Percentiles rank a stretch among this genome's conserved stretches.
Evolutionary conservation across 108 stramenopile genomes (phyloP).

Genomic region (Nitzschia sp.): DNA sequence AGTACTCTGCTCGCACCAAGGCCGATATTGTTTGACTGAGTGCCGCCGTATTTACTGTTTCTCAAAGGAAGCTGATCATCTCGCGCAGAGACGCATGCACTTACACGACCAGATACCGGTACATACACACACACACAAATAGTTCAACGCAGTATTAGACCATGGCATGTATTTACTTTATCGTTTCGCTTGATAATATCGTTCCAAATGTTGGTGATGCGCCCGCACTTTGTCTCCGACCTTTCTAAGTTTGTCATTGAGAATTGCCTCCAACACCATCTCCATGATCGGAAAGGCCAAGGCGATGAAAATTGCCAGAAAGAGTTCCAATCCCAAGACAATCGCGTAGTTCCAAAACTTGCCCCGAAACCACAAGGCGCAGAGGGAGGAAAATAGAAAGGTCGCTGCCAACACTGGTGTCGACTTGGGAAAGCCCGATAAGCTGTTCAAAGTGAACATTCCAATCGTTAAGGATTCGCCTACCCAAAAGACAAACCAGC

Average conservation of each 20-base stretch:
- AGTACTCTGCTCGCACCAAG: too few relatives aligned
- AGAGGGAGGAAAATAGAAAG: constrained; percentile 41
- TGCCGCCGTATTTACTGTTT: too few relatives aligned
- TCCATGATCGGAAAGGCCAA: constrained; percentile 87
- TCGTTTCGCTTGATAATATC: constrained; percentile 42
- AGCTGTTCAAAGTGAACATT: constrained; percentile 76
- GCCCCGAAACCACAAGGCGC: constrained; percentile 78
- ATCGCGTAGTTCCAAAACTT: constrained; percentile 77
- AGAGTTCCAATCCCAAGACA: constrained; percentile 55
- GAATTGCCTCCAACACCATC: constrained; percentile 80
- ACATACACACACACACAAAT: too few relatives aligned
- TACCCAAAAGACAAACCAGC: constrained; percentile 52
- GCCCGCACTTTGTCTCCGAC: constrained; percentile 82
- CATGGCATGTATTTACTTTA: constrained; percentile 10
- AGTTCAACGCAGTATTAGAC: too few relatives aligned
- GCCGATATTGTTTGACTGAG: too few relatives aligned
- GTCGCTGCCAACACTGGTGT: constrained; percentile 9
- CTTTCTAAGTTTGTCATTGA: constrained; percentile 83
- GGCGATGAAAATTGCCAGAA: constrained; percentile 66
- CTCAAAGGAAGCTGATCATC: too few relatives aligned
- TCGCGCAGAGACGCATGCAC: too few relatives aligned
- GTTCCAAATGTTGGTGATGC: constrained; percentile 68
- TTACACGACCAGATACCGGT: too few relatives aligned
- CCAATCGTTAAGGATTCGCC: constrained; percentile 80
- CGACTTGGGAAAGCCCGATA: constrained; percentile 11